Percentiles rank a stretch among this genome's conserved stretches.
These are phyloP conservation scores for Plasmodium inui DNA, from an alignment of 169 alveolate genomes.

Conservation along the genomic window DNA sequence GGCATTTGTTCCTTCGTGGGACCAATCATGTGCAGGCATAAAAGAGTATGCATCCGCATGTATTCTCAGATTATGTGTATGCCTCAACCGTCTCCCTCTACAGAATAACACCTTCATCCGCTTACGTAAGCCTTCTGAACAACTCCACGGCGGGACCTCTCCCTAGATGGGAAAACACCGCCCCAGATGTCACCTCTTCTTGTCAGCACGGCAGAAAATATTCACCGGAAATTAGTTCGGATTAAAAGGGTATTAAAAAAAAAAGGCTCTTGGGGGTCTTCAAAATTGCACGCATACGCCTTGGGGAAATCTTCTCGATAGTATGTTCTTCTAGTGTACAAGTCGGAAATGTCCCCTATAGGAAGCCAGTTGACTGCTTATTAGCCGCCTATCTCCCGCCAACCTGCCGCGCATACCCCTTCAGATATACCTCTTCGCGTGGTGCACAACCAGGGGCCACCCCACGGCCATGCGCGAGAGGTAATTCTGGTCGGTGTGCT, in stretches of 20 bases:
- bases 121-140: too few relatives aligned
- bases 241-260: too few relatives aligned
- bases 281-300: neutral
- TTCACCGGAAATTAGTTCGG: too few relatives aligned
- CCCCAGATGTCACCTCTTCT: too few relatives aligned
- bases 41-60: too few relatives aligned
- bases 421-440: slow-evolving; percentile 10
- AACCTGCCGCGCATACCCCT: neutral
- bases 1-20: neutral
- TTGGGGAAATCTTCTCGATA: neutral
- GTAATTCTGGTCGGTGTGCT: slow-evolving; percentile 23
- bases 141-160: too few relatives aligned
- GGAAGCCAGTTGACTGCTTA: neutral
- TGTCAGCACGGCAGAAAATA: too few relatives aligned
- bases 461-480: slow-evolving; percentile 50
- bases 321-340: neutral
- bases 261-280: too few relatives aligned
- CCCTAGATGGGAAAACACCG: too few relatives aligned
- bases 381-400: neutral
- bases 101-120: too few relatives aligned
- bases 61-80: too few relatives aligned
- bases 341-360: neutral
- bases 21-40: neutral
- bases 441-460: slow-evolving; percentile 1
- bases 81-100: too few relatives aligned